Conservation (phyloP, 2,329 filamentous ascomycete species). For the Tolypocladium ovalisporum region DNA sequence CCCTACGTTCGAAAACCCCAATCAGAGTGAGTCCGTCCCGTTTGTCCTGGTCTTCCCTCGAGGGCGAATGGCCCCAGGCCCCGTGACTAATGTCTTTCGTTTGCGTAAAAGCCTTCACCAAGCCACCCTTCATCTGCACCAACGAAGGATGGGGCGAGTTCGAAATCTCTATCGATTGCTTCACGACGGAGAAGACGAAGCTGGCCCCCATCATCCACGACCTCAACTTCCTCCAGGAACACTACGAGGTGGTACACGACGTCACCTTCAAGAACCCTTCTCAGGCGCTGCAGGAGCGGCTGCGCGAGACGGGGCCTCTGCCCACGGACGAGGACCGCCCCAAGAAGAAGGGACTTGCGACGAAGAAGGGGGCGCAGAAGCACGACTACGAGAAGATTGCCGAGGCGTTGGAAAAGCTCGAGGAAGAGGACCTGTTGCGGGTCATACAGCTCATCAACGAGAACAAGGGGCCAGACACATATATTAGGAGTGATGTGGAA, state of each 20-base stretch:
- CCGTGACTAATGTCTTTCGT: neutral
- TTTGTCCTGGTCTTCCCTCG: slow-evolving; percentile 7
- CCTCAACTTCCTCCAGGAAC: slow-evolving; percentile 74
- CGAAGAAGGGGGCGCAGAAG: slow-evolving; percentile 67
- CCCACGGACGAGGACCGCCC: slow-evolving; percentile 57
- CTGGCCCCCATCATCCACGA: slow-evolving; percentile 68
- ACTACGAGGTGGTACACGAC: slow-evolving; percentile 73
- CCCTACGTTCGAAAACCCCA: slow-evolving; percentile 80
- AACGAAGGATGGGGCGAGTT: slow-evolving; percentile 99
- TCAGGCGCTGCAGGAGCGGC: slow-evolving; percentile 64
- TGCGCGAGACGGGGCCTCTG: slow-evolving; percentile 80
- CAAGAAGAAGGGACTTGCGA: slow-evolving; percentile 51
- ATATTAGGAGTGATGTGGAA: slow-evolving; percentile 94
- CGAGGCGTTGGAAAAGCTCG: slow-evolving; percentile 77
- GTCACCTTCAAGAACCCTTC: slow-evolving; percentile 91
- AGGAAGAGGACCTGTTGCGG: slow-evolving; percentile 85
- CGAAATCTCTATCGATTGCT: slow-evolving; percentile 80
- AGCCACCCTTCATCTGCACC: slow-evolving; percentile 76
- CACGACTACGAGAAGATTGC: slow-evolving; percentile 94
- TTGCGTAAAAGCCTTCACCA: slow-evolving; percentile 55
- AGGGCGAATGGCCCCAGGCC: neutral
- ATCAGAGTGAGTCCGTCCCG: slow-evolving; percentile 58
- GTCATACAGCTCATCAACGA: slow-evolving; percentile 98
- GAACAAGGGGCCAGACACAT: slow-evolving; percentile 87
- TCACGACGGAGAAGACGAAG: slow-evolving; percentile 79